Percentiles rank a stretch among this genome's conserved stretches.
Evolutionary conservation across 306 rosid species (phyloP).

Genomic region (Prunus campanulata): DNA sequence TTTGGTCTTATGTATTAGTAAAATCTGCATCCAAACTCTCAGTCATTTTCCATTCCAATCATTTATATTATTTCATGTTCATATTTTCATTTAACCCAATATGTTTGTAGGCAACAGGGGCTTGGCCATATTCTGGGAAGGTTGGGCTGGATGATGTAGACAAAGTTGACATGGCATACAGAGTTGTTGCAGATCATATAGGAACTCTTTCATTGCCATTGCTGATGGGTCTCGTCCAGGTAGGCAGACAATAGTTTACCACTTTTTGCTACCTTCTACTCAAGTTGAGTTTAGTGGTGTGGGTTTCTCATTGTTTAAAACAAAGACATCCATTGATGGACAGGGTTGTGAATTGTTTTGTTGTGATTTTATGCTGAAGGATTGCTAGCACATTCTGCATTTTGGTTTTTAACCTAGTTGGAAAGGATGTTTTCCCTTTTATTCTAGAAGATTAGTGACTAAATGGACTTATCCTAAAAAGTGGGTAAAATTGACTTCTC

Average conservation of each 20-base stretch:
- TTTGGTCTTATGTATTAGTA: background rate
- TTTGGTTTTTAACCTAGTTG: background rate
- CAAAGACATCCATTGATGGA: no score
- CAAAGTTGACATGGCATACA: conserved; percentile 91
- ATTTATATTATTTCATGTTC: background rate
- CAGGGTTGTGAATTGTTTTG: background rate
- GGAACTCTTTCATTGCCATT: conserved; percentile 83
- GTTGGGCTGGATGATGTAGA: conserved; percentile 80
- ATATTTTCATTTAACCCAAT: background rate
- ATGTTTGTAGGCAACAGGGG: conserved; percentile 73
- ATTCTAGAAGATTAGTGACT: background rate
- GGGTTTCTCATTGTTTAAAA: background rate
- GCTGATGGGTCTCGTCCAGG: conserved; percentile 99
- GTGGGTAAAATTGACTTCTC: background rate
- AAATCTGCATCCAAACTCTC: background rate
- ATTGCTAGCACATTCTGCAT: background rate
- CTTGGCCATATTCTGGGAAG: conserved; percentile 80
- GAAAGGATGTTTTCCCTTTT: background rate
- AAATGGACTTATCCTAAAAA: background rate
- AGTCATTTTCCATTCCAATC: background rate
- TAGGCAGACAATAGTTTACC: conserved; percentile 17
- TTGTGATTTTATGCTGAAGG: background rate
- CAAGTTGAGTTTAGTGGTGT: conserved; percentile 14
- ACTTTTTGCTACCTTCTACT: background rate
- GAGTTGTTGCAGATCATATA: conserved; percentile 69